These are phyloP conservation scores for sweet orange (Citrus sinensis) DNA, from an alignment of 345 rosid genomes.

Conservation along the genomic window DVS_A1.0 CM039169.1:31250501-31251000, in stretches of 20 bases:
- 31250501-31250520: neutral
- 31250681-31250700: neutral
- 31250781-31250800: neutral
- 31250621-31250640: neutral
- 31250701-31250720: neutral
- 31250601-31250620: neutral
- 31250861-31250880: conserved; percentile 51
- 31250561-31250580: neutral
- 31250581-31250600: neutral
- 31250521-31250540: neutral
- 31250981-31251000: neutral
- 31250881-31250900: conserved; percentile 30
- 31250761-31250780: neutral
- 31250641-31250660: neutral
- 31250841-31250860: conserved; percentile 52
- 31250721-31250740: neutral
- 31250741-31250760: neutral
- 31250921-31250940: conserved; percentile 1
- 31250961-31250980: neutral
- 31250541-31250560: neutral
- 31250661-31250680: neutral
- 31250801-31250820: conserved; percentile 52
- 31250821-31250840: conserved; percentile 46
- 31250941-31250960: neutral
- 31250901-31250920: neutral